Base-by-base conservation (phyloP, 2,329 filamentous ascomycete genomes). In the Aspergillus ochraceus region DNA sequence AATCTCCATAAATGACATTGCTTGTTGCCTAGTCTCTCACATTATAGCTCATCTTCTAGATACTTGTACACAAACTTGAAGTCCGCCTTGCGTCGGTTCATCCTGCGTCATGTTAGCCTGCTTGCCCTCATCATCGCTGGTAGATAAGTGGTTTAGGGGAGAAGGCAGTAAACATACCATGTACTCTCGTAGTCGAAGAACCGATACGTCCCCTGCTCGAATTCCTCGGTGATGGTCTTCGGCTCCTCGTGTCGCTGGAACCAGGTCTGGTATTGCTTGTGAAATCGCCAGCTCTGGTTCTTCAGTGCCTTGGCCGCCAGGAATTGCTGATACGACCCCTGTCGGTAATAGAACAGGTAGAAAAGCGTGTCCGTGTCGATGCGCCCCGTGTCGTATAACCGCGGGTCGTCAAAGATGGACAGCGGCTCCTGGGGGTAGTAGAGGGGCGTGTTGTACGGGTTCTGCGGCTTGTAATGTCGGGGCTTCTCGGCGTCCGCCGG, bases 161-260 rank as follows among this genome's bases (percentile, higher is more conserved):
- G 26, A 63, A 36, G 14, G 11, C 32, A 49, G 20, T 29, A 61
- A 59, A 82, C 90, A 79, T 80, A 97, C 95, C 95, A 99, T 72
- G 95, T 99, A 77, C 91, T 96, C 80, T 99, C 95, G 74, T 99
- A 99, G 79, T 99, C 95, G 77, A 99, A 99, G 83, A 99, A 99
- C 54, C 95, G 89, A 81, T 99, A 99, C 24, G 95, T 99, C 64
- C 95, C 95, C 79, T 99, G 95, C 80, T 99, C 95, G 73, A 92
- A 98, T 79, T 99, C 95, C 77, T 99, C 95, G 0, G 95, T 98
- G 72, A 99, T 99, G 69, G 88, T 93, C 83, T 99, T 99, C 19
- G 95, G 95, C 80, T 99, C 95, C 74, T 99, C 95, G 68, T 99
- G 95, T 54, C 95, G 86, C 77, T 99, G 95, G 73, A 99, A 99